phyloP scores from a whole-genome alignment of 192 early-diverging fungal genomes.

The Coemansia sp. region DNA sequence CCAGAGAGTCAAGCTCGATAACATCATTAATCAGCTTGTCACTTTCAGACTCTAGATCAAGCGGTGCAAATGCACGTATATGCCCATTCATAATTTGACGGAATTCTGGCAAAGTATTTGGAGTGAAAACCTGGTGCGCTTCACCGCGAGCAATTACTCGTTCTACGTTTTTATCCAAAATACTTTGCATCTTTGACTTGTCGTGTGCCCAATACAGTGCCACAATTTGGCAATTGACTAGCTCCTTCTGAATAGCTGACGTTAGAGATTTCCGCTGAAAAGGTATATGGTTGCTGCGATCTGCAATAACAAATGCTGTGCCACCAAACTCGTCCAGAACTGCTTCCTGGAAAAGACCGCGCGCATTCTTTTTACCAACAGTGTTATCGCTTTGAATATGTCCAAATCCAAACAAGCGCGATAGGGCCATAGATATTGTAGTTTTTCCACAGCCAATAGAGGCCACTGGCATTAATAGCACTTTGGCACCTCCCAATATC shows the following conservation, averaged over 20 bases:
- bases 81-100: conserved; percentile 61
- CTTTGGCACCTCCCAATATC: conserved; percentile 10
- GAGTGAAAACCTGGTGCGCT: conserved; percentile 79
- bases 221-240: conserved; percentile 66
- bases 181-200: conserved; percentile 27
- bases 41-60: conserved; percentile 54
- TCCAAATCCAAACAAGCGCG: conserved; percentile 63
- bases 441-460: conserved; percentile 79
- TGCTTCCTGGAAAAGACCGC: conserved; percentile 57
- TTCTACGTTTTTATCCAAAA: conserved; percentile 56
- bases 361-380: conserved; percentile 55
- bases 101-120: conserved; percentile 59
- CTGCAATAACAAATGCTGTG: conserved; percentile 73
- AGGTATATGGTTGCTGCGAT: conserved; percentile 70
- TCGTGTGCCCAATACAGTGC: conserved; percentile 76
- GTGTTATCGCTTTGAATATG: conserved; percentile 86
- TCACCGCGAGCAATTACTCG: conserved; percentile 70
- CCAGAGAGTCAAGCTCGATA: conserved; percentile 59
- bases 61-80: conserved; percentile 51
- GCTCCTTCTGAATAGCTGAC: conserved; percentile 48
- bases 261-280: conserved; percentile 58
- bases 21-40: conserved; percentile 61
- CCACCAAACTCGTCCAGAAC: conserved; percentile 59
- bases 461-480: conserved; percentile 71
- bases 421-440: conserved; percentile 57